Conservation (phyloP, 441 rosid genomes). For the Metrosideros polymorpha region DNA sequence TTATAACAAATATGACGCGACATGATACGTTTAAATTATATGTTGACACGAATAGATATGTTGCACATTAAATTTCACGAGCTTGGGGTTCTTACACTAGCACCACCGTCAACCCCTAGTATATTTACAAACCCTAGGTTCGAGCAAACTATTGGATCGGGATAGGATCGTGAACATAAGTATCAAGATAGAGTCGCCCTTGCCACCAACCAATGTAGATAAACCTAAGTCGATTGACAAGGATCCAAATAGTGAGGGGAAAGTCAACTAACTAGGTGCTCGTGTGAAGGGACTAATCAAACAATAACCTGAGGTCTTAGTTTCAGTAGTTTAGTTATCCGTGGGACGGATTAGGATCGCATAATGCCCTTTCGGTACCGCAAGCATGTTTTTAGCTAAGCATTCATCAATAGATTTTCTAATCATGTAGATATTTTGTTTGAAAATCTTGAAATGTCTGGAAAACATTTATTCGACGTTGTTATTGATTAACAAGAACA, state of each 20-base stretch:
- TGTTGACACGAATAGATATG: accelerated
- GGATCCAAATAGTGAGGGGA: neutral
- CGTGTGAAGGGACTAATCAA: accelerated
- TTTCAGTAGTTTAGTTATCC: neutral
- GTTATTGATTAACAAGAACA: neutral
- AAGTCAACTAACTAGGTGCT: neutral
- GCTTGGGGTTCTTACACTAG: neutral
- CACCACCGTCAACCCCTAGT: accelerated
- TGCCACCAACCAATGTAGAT: neutral
- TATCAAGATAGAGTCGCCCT: neutral
- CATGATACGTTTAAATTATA: neutral
- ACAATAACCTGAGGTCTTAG: neutral
- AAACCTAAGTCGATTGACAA: neutral
- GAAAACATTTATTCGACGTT: neutral
- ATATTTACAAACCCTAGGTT: neutral
- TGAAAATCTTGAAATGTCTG: neutral
- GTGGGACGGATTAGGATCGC: neutral
- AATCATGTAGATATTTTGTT: neutral
- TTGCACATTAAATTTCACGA: neutral
- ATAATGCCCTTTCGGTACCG: neutral
- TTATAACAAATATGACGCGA: neutral
- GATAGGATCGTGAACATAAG: neutral
- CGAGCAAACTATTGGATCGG: neutral
- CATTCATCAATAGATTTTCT: neutral
- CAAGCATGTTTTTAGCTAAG: neutral